Evolutionary conservation across 345 rosid species (phyloP).

Genomic region (Moricandia arvensis): DNA sequence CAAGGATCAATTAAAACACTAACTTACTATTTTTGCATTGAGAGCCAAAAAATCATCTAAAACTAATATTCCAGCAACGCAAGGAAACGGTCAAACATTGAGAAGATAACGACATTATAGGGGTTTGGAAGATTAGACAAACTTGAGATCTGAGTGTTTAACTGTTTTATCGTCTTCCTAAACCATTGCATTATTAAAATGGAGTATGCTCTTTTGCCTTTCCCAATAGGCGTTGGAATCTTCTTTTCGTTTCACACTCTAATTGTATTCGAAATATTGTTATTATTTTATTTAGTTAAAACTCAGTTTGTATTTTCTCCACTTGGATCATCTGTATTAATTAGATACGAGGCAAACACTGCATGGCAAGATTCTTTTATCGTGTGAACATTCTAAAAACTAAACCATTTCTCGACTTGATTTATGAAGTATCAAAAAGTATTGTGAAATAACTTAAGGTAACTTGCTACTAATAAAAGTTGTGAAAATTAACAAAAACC

Average conservation of each 20-base stretch:
- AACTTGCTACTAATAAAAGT: neutral
- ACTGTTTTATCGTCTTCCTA: conserved; percentile 16
- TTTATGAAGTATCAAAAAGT: neutral
- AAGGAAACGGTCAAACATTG: neutral
- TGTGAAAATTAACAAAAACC: neutral
- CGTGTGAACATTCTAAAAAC: neutral
- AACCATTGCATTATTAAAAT: neutral
- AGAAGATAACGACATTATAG: neutral
- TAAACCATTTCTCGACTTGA: neutral
- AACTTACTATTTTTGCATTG: too few relatives aligned
- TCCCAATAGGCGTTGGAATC: neutral
- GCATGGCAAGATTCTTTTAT: neutral
- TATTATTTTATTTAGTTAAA: neutral
- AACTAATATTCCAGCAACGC: neutral
- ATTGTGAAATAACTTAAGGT: neutral
- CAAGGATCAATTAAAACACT: too few relatives aligned
- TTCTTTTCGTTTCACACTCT: neutral
- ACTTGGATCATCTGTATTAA: neutral
- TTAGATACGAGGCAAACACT: neutral
- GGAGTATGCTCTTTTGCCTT: conserved; percentile 1
- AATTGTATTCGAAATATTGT: neutral
- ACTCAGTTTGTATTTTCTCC: neutral
- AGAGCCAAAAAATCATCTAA: neutral
- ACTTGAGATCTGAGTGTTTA: conserved; percentile 14
- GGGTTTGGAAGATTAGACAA: neutral